These are phyloP conservation scores for Leccinellum albellum DNA, from an alignment of 768 basidiomycete species.

Conservation along the genomic window DNA sequence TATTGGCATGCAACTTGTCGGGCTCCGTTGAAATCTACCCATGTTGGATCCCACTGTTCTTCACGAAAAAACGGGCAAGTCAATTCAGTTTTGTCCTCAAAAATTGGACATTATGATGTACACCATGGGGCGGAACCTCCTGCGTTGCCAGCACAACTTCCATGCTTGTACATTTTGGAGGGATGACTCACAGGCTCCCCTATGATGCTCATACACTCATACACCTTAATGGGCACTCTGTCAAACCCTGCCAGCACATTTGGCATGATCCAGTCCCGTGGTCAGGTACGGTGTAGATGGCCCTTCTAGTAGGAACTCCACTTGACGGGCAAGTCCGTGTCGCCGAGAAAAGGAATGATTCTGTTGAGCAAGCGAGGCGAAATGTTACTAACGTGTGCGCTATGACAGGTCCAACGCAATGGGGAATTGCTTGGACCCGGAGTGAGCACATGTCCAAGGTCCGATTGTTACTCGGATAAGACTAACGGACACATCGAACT, in stretches of 20 bases:
- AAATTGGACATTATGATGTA: slow-evolving; percentile 10
- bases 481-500: not conserved
- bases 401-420: not conserved
- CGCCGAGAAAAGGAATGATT: not conserved
- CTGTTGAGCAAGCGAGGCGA: not conserved
- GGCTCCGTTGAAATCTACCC: not conserved
- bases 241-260: not conserved
- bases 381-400: not conserved
- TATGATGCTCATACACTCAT: not conserved
- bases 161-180: not conserved
- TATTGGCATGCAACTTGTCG: not conserved
- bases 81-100: slow-evolving; percentile 74
- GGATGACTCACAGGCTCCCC: not conserved
- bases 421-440: not conserved
- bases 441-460: not conserved
- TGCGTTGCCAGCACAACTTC: not conserved
- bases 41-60: slow-evolving; percentile 71
- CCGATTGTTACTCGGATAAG: not conserved
- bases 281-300: not conserved
- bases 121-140: not conserved
- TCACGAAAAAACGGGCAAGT: slow-evolving; percentile 54
- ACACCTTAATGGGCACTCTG: not conserved
- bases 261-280: not conserved
- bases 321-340: not conserved
- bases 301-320: not conserved